phyloP scores from a whole-genome alignment of 108 stramenopile genomes.

The Stephanodiscus triporus region DNA sequence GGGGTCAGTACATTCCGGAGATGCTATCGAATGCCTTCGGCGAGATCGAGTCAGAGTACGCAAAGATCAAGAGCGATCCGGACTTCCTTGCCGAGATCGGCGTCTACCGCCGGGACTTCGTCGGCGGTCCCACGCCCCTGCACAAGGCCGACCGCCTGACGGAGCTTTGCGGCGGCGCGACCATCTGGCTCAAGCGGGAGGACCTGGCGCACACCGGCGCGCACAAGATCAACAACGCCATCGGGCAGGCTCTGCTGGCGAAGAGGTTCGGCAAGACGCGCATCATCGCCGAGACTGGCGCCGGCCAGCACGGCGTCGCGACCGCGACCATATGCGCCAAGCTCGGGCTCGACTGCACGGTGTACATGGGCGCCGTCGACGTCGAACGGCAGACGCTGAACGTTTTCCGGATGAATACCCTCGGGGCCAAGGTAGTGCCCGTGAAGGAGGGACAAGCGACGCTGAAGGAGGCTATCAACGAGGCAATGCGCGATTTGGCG shows the following conservation, averaged over 20 bases:
- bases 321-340: constrained; percentile 97
- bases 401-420: constrained; percentile 97
- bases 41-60: constrained; percentile 92
- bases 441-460: constrained; percentile 91
- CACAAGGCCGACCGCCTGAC: constrained; percentile 93
- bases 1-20: constrained; percentile 98
- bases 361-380: constrained; percentile 98
- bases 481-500: constrained; percentile 98
- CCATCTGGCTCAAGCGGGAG: constrained; percentile 97
- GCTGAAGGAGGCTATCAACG: constrained; percentile 98
- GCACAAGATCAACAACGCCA: constrained; percentile 99
- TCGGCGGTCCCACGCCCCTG: constrained; percentile 94
- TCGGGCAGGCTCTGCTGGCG: constrained; percentile 95
- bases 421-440: constrained; percentile 95
- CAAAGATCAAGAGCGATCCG: constrained; percentile 84
- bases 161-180: constrained; percentile 88
- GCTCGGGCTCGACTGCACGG: constrained; percentile 92
- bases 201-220: constrained; percentile 97
- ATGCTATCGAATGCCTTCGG: constrained; percentile 95
- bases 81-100: constrained; percentile 92
- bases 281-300: constrained; percentile 98
- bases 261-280: constrained; percentile 95
- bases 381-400: constrained; percentile 95
- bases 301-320: constrained; percentile 98
- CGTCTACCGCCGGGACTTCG: constrained; percentile 89